These are phyloP conservation scores for Neoboletus subvelutipes DNA, from an alignment of 768 basidiomycete genomes.

Conservation along the genomic window DNA sequence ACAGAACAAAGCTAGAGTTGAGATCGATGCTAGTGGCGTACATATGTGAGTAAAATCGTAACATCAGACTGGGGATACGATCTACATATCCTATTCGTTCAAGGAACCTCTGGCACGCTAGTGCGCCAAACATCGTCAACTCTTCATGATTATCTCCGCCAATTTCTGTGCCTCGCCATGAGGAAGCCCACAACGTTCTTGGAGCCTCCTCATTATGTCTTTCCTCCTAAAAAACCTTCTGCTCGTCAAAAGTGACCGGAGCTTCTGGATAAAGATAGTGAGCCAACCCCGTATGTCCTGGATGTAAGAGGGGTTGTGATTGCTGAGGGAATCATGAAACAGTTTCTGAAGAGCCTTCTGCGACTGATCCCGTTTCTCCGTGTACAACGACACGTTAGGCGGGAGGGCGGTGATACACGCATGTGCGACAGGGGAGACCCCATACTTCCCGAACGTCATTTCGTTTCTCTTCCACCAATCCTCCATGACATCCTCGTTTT, in stretches of 20 bases:
- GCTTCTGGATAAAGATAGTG: neutral
- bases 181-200: neutral
- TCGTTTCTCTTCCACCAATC: neutral
- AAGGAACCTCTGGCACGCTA: neutral
- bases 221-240: neutral
- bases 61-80: neutral
- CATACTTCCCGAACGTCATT: neutral
- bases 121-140: neutral
- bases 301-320: neutral
- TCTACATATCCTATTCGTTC: neutral
- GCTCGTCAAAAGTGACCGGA: neutral
- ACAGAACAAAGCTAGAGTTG: neutral
- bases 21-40: no score
- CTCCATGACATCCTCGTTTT: neutral
- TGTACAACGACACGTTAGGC: neutral
- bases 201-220: neutral
- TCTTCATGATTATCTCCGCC: neutral
- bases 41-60: neutral
- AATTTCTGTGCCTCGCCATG: neutral
- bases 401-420: conserved; percentile 1
- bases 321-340: neutral
- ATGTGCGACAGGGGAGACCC: neutral
- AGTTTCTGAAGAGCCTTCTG: neutral
- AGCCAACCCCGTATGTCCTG: neutral
- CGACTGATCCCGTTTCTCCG: neutral